A percentile compares a stretch with the other conserved stretches of the same genome.
Evolutionary conservation across 2,329 filamentous ascomycete species (phyloP).

Genomic region (Xylariales sp.): DNA sequence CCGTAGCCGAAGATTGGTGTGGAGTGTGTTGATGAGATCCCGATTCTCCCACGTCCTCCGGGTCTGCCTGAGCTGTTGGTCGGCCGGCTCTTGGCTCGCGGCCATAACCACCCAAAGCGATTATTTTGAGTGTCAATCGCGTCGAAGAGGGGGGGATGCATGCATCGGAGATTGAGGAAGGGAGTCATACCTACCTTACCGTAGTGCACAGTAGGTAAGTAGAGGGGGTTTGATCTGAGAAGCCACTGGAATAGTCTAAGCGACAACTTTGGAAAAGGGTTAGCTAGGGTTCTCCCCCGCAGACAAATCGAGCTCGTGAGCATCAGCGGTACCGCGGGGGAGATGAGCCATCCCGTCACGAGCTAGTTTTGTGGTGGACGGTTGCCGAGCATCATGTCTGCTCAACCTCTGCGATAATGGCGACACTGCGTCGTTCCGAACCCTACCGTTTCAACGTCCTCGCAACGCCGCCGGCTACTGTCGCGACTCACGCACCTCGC

Average conservation of each 20-base stretch:
- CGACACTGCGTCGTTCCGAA: neutral
- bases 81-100: slow-evolving; percentile 26
- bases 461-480: neutral
- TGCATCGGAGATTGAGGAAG: slow-evolving; percentile 38
- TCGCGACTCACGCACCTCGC: neutral
- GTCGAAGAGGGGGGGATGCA: slow-evolving; percentile 19
- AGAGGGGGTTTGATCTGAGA: slow-evolving; percentile 31
- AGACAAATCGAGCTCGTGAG: slow-evolving; percentile 22
- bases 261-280: slow-evolving; percentile 11
- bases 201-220: slow-evolving; percentile 25
- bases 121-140: slow-evolving; percentile 28
- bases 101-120: slow-evolving; percentile 33
- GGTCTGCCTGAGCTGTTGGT: slow-evolving; percentile 23
- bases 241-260: slow-evolving; percentile 24
- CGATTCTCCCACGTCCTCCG: slow-evolving; percentile 34
- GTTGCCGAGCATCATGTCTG: slow-evolving; percentile 17
- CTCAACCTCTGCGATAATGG: slow-evolving; percentile 16
- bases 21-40: slow-evolving; percentile 32
- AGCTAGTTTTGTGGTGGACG: slow-evolving; percentile 15
- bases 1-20: slow-evolving; percentile 33
- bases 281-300: slow-evolving; percentile 24
- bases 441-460: neutral
- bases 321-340: slow-evolving; percentile 16
- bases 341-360: slow-evolving; percentile 20
- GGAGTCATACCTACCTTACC: slow-evolving; percentile 27